Conservation (phyloP, 1,139 yeast species). For the Pichia inconspicua region DNA sequence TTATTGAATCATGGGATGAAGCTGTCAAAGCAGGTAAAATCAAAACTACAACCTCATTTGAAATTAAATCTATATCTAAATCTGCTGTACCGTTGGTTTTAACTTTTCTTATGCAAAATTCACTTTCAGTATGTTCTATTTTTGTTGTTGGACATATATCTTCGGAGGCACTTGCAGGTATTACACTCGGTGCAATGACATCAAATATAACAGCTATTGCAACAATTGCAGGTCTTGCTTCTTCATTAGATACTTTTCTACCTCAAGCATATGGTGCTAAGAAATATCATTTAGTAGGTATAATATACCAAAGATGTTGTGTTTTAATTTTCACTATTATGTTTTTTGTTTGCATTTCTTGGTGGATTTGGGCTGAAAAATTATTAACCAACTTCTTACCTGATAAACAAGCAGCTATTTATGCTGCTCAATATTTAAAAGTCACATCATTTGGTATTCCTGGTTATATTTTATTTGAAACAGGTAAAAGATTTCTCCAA, state of each 20-base stretch:
- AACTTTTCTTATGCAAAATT: slow-evolving; percentile 48
- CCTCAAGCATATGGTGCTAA: slow-evolving; percentile 58
- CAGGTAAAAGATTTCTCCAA: slow-evolving; percentile 47
- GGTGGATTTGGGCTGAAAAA: slow-evolving; percentile 40
- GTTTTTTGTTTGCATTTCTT: slow-evolving; percentile 40
- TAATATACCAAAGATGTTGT: slow-evolving; percentile 47
- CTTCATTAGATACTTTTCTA: slow-evolving; percentile 50
- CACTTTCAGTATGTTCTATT: slow-evolving; percentile 50
- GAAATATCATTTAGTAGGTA: slow-evolving; percentile 44
- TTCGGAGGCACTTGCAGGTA: slow-evolving; percentile 52
- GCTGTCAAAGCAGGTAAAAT: slow-evolving; percentile 28
- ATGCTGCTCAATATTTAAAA: slow-evolving; percentile 45
- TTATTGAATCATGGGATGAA: slow-evolving; percentile 29
- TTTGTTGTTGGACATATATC: slow-evolving; percentile 55
- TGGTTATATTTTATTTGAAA: slow-evolving; percentile 45
- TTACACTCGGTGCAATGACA: slow-evolving; percentile 56
- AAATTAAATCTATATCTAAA: slow-evolving; percentile 34
- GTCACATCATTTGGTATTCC: slow-evolving; percentile 49
- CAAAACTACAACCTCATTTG: slow-evolving; percentile 28
- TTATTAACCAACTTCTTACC: slow-evolving; percentile 23
- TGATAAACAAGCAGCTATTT: slow-evolving; percentile 39
- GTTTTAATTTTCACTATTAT: slow-evolving; percentile 42
- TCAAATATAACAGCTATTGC: slow-evolving; percentile 54
- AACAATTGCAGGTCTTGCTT: slow-evolving; percentile 51
- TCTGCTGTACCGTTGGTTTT: slow-evolving; percentile 46